Conservation (phyloP, 225 moss, liverwort and hornwort genomes). For the Sphagnum tenellum region DNA sequence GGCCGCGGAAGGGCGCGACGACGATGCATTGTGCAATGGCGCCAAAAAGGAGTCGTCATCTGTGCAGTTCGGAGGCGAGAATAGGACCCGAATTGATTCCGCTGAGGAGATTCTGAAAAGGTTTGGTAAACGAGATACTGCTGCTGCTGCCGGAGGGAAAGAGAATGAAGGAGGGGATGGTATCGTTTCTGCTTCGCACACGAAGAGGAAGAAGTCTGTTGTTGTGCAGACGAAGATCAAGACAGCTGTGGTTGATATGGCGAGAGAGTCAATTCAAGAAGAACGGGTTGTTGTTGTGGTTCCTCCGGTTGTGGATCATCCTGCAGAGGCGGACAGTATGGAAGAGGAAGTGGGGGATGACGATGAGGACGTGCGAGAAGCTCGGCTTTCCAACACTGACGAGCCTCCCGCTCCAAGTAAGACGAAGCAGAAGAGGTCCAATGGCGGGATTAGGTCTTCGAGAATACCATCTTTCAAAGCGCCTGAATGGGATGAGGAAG, state of each 20-base stretch:
- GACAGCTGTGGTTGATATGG: slow-evolving; percentile 33
- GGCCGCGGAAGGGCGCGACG: neutral
- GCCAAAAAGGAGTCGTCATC: slow-evolving; percentile 5
- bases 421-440: slow-evolving; percentile 25
- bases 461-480: slow-evolving; percentile 17
- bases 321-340: slow-evolving; percentile 1
- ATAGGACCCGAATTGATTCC: slow-evolving; percentile 11
- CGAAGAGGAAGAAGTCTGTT: slow-evolving; percentile 23
- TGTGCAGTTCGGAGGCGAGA: slow-evolving; percentile 3
- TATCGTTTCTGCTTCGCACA: neutral
- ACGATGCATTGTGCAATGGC: neutral
- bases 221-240: slow-evolving; percentile 36
- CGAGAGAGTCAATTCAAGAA: slow-evolving; percentile 4
- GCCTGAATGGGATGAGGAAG: slow-evolving; percentile 2
- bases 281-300: neutral
- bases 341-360: slow-evolving; percentile 9
- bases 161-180: slow-evolving; percentile 11
- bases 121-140: slow-evolving; percentile 14
- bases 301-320: neutral
- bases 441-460: slow-evolving; percentile 29
- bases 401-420: slow-evolving; percentile 19
- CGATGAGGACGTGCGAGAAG: slow-evolving; percentile 12
- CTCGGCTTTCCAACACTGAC: neutral
- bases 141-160: slow-evolving; percentile 29
- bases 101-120: slow-evolving; percentile 9